Conservation (phyloP, 208 protist species). For the Plasmodiophora brassicae region DNA sequence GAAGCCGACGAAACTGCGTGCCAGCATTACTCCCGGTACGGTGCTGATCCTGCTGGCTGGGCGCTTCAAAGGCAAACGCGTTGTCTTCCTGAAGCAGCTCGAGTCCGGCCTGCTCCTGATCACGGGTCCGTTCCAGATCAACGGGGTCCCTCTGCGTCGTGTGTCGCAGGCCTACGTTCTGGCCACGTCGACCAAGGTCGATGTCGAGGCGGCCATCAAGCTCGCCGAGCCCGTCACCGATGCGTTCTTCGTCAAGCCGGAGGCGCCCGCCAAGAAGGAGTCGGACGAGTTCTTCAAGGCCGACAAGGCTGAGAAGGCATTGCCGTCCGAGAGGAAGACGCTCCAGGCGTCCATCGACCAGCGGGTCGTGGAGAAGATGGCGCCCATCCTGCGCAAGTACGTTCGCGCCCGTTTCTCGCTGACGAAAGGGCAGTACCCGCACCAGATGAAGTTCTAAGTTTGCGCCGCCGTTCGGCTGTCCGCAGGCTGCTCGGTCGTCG, state of each 20-base stretch:
- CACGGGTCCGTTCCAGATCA: conserved; percentile 86
- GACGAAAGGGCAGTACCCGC: conserved; percentile 68
- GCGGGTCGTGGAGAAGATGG: conserved; percentile 62
- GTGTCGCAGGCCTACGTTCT: conserved; percentile 94
- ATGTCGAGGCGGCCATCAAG: conserved; percentile 78
- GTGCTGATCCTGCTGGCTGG: conserved; percentile 92
- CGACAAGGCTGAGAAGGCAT: conserved; percentile 48
- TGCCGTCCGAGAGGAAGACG: conserved; percentile 49
- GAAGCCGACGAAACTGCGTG: conserved; percentile 61
- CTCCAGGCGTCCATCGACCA: conserved; percentile 71
- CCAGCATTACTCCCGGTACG: conserved; percentile 74
- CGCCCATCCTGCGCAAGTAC: conserved; percentile 65
- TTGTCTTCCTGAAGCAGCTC: conserved; percentile 95
- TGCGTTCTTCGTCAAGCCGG: conserved; percentile 62
- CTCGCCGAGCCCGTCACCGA: conserved; percentile 65
- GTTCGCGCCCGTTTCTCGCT: conserved; percentile 69
- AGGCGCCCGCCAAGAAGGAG: conserved; percentile 50
- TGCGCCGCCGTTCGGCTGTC: background rate
- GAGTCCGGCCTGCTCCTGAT: conserved; percentile 84
- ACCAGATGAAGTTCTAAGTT: conserved; percentile 78
- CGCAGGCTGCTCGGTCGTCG: too few species aligned
- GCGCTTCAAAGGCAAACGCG: conserved; percentile 87
- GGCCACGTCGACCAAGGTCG: conserved; percentile 92
- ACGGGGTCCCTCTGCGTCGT: conserved; percentile 93
- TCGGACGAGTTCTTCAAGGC: conserved; percentile 29